phyloP scores from a whole-genome alignment of 192 early-diverging fungal species.

The Umbelopsis sp. region DNA sequence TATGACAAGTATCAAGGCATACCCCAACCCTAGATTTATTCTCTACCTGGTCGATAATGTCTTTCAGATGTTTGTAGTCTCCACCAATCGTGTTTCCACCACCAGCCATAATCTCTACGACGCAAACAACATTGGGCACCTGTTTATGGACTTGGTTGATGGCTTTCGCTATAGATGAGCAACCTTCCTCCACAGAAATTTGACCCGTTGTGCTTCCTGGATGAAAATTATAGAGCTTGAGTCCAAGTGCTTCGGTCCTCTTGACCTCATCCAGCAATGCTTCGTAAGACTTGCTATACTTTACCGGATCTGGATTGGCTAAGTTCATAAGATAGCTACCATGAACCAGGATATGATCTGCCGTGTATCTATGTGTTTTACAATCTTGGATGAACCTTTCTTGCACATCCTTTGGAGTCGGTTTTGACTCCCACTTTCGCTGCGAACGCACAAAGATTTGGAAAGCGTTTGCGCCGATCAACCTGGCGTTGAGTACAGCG shows the following conservation, averaged over 20 bases:
- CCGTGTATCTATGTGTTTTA: constrained; percentile 24
- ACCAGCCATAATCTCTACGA: constrained; percentile 64
- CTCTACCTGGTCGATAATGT: constrained; percentile 47
- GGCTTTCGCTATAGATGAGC: constrained; percentile 43
- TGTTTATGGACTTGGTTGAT: constrained; percentile 51
- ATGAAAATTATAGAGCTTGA: constrained; percentile 59
- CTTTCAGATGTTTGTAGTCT: constrained; percentile 49
- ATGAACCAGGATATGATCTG: constrained; percentile 49
- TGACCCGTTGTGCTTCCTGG: constrained; percentile 43
- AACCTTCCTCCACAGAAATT: constrained; percentile 38
- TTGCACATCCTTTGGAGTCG: constrained; percentile 22
- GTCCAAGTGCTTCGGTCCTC: constrained; percentile 52
- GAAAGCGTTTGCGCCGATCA: constrained; percentile 46
- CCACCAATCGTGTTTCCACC: constrained; percentile 48
- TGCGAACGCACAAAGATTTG: constrained; percentile 46
- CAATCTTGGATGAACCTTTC: constrained; percentile 36
- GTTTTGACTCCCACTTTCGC: constrained; percentile 40
- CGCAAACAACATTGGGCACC: constrained; percentile 42
- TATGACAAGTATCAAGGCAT: constrained; percentile 63
- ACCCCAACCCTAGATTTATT: constrained; percentile 59
- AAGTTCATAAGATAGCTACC: constrained; percentile 61
- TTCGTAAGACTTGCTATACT: constrained; percentile 43
- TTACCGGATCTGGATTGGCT: constrained; percentile 50
- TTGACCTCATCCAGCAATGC: constrained; percentile 56
- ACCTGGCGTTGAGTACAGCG: constrained; percentile 38